A percentile compares a stretch with the other conserved stretches of the same genome.
phyloP scores from a whole-genome alignment of 2,329 filamentous ascomycete genomes.

The Chalaropsis thielavioides region DNA sequence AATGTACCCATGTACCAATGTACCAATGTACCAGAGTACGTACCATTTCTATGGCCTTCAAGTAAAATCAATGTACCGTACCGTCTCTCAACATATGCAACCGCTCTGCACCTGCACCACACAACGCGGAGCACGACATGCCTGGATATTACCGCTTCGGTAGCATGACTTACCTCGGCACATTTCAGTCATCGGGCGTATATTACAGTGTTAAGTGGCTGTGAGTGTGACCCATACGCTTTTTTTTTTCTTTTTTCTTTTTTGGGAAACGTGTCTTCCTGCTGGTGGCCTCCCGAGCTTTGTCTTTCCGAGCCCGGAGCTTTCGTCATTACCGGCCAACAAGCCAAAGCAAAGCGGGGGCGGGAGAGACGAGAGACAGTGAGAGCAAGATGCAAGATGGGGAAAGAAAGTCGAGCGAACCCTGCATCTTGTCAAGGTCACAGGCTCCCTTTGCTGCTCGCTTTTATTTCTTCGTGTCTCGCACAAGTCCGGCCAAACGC shows the following conservation, averaged over 20 bases:
- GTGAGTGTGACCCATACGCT: background rate
- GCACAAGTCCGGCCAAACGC: background rate
- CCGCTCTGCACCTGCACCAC: background rate
- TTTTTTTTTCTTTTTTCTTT: background rate
- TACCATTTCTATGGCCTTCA: background rate
- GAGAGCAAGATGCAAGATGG: background rate
- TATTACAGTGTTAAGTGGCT: background rate
- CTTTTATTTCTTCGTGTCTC: background rate
- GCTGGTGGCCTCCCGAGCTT: background rate
- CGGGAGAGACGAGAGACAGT: background rate
- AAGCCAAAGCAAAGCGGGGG: too few species aligned
- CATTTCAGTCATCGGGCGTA: background rate
- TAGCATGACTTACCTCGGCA: background rate
- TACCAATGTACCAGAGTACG: too few species aligned
- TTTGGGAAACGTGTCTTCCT: background rate
- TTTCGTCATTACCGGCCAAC: too few species aligned
- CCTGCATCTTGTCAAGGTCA: background rate
- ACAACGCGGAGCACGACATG: background rate
- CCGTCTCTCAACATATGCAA: too few species aligned
- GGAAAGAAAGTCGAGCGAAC: background rate
- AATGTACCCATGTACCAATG: too few species aligned
- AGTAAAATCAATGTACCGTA: too few species aligned
- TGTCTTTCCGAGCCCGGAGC: background rate
- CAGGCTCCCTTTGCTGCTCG: background rate
- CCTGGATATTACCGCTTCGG: background rate